Percentiles rank a stretch among this genome's conserved stretches.
phyloP scores from a whole-genome alignment of 2,329 filamentous ascomycete genomes.

The Neurospora sp. region DNA sequence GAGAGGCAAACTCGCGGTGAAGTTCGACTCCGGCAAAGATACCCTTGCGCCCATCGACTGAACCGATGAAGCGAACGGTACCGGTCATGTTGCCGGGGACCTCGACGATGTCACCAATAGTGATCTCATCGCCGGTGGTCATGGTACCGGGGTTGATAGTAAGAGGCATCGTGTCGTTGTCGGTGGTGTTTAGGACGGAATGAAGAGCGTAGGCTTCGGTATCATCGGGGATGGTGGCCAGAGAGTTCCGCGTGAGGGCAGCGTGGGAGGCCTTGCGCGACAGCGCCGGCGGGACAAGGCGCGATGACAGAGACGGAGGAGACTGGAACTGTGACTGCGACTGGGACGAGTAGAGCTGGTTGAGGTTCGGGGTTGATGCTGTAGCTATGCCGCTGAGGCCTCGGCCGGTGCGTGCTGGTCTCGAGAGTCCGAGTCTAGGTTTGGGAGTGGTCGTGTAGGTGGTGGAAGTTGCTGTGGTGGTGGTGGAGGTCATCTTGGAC shows the following conservation, averaged over 20 bases:
- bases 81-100: constrained; percentile 91
- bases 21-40: constrained; percentile 90
- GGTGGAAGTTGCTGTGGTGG: constrained; percentile 20
- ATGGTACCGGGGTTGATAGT: constrained; percentile 43
- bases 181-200: constrained; percentile 32
- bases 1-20: constrained; percentile 63
- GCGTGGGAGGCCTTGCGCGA: constrained; percentile 63
- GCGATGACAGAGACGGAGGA: constrained; percentile 29
- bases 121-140: constrained; percentile 42
- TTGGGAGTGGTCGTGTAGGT: constrained; percentile 23
- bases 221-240: constrained; percentile 57
- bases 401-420: constrained; percentile 29
- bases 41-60: constrained; percentile 80
- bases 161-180: constrained; percentile 35
- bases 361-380: constrained; percentile 50
- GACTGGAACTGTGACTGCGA: constrained; percentile 16
- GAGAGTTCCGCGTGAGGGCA: constrained; percentile 53
- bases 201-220: constrained; percentile 52
- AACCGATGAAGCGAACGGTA: constrained; percentile 78
- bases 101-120: constrained; percentile 76
- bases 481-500: constrained; percentile 23
- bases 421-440: constrained; percentile 24
- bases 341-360: constrained; percentile 38
- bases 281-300: constrained; percentile 37
- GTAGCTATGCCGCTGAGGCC: constrained; percentile 31